Conservation (phyloP, 768 basidiomycete genomes). For the Suillus subalutaceus region DNA sequence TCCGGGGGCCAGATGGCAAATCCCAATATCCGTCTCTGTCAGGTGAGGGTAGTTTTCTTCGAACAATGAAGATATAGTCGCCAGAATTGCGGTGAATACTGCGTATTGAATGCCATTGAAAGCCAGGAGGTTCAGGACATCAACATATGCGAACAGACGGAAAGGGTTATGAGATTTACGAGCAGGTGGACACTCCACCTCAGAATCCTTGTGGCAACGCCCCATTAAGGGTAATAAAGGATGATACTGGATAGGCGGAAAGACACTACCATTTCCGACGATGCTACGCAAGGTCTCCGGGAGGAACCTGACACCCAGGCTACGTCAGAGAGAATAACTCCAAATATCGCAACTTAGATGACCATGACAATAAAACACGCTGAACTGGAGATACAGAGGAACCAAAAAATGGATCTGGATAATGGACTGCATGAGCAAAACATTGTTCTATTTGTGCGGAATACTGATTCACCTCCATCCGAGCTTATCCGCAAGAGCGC, state of each 20-base stretch:
- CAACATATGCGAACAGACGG: slow-evolving; percentile 35
- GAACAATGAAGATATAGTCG: slow-evolving; percentile 51
- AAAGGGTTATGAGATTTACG: slow-evolving; percentile 37
- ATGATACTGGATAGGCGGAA: slow-evolving; percentile 11
- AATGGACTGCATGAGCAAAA: not conserved
- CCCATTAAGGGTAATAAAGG: slow-evolving; percentile 17
- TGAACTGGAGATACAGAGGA: slow-evolving; percentile 52
- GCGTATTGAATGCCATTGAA: slow-evolving; percentile 56
- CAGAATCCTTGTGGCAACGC: slow-evolving; percentile 1
- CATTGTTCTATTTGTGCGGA: not conserved
- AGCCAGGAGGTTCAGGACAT: slow-evolving; percentile 38
- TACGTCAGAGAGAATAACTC: slow-evolving; percentile 1
- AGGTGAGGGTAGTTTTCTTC: slow-evolving; percentile 47
- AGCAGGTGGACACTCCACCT: not conserved
- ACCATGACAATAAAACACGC: slow-evolving; percentile 50
- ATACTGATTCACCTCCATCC: slow-evolving; percentile 58
- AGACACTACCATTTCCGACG: slow-evolving; percentile 20
- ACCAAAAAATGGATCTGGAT: slow-evolving; percentile 62
- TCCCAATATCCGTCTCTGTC: slow-evolving; percentile 53
- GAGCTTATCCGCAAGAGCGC: slow-evolving; percentile 51
- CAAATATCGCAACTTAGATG: slow-evolving; percentile 38
- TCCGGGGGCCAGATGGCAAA: slow-evolving; percentile 75
- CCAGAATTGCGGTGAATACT: slow-evolving; percentile 47
- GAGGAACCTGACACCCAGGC: slow-evolving; percentile 21
- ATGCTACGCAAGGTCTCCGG: slow-evolving; percentile 15